phyloP scores from a whole-genome alignment of 2,329 filamentous ascomycete genomes.

The Hypoxylon sp. region DNA sequence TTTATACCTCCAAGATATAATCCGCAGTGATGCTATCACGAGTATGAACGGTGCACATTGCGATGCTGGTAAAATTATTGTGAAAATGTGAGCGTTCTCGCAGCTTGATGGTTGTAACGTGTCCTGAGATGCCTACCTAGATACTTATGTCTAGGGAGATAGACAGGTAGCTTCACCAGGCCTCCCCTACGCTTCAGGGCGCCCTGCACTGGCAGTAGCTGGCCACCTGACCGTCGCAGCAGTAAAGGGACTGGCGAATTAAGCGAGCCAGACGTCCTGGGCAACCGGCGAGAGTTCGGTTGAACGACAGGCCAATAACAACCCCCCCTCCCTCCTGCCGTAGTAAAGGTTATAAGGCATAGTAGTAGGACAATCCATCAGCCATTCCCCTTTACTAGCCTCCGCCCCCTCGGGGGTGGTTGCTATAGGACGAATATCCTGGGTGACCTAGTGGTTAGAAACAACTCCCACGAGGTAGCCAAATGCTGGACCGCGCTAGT shows the following conservation, averaged over 20 bases:
- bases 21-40: too few relatives aligned
- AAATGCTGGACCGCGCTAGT: not conserved
- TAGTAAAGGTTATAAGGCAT: not conserved
- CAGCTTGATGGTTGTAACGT: not conserved
- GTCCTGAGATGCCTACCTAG: too few relatives aligned
- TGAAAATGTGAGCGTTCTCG: not conserved
- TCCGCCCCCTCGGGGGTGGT: too few relatives aligned
- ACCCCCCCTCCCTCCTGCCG: not conserved
- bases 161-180: not conserved
- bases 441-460: slow-evolving; percentile 1
- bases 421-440: not conserved
- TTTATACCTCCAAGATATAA: too few relatives aligned
- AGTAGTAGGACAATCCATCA: not conserved
- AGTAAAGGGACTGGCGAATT: not conserved
- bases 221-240: not conserved
- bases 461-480: not conserved
- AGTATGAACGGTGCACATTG: too few relatives aligned
- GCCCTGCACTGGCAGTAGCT: not conserved
- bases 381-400: not conserved
- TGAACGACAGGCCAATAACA: not conserved
- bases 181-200: not conserved
- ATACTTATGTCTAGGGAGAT: too few relatives aligned
- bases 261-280: not conserved
- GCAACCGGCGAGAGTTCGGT: not conserved
- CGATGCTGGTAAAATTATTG: not conserved